Conservation (phyloP, 139 green algal genomes). For the Chlorella sorokiniana region DNA sequence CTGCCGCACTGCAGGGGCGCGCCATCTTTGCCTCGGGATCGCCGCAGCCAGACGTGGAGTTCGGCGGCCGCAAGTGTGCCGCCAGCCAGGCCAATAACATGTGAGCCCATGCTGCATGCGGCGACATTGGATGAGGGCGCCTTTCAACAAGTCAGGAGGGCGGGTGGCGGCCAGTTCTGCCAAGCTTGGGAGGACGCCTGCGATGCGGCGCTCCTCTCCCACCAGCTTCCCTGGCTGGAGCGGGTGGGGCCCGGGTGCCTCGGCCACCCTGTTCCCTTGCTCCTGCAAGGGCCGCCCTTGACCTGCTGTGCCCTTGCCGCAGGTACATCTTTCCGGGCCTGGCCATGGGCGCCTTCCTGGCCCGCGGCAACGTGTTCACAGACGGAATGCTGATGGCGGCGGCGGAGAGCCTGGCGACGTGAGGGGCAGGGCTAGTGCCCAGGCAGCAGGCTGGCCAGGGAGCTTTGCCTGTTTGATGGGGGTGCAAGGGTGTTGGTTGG, state of each 20-base stretch:
- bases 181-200: no score
- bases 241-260: neutral
- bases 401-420: conserved; percentile 46
- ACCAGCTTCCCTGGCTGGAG: no score
- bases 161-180: no score
- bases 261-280: neutral
- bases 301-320: neutral
- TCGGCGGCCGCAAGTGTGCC: conserved; percentile 36
- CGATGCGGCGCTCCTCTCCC: no score
- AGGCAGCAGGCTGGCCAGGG: no score
- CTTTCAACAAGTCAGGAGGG: no score
- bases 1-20: conserved; percentile 39
- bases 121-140: neutral
- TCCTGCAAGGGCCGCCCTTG: neutral
- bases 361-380: conserved; percentile 40
- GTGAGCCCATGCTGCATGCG: conserved; percentile 16
- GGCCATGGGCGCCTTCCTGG: conserved; percentile 59
- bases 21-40: conserved; percentile 80
- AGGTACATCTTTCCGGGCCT: conserved; percentile 73
- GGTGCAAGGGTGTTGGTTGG: no score
- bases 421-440: neutral
- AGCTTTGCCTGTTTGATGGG: no score
- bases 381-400: conserved; percentile 74
- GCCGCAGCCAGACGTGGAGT: conserved; percentile 63
- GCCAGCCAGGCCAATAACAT: conserved; percentile 82